A percentile compares a stretch with the other conserved stretches of the same genome.
Evolutionary conservation across 2,329 filamentous ascomycete genomes (phyloP).

Genomic region (Botrytis elliptica): DNA sequence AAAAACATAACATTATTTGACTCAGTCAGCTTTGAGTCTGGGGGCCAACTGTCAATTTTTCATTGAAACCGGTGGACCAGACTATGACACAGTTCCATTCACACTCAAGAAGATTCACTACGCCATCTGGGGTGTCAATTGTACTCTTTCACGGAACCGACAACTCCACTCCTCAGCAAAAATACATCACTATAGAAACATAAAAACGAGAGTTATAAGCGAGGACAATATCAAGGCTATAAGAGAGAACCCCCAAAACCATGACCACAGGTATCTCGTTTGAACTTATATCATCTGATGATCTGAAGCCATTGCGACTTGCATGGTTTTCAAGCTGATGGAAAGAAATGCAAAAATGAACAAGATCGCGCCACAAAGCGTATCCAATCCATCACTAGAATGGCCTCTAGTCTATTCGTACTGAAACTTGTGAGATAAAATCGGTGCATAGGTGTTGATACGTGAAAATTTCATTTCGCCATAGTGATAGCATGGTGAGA

Average conservation of each 20-base stretch:
- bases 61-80: neutral
- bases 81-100: neutral
- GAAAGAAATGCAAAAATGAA: neutral
- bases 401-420: neutral
- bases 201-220: neutral
- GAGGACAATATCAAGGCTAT: neutral
- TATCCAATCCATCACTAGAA: neutral
- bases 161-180: neutral
- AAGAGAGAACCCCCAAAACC: neutral
- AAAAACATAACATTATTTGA: neutral
- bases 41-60: neutral
- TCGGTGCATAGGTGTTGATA: neutral
- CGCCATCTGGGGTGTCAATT: neutral
- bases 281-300: neutral
- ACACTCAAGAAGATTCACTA: neutral
- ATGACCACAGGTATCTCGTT: neutral
- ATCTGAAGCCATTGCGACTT: neutral
- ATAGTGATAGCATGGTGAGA: no score
- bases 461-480: neutral
- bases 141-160: neutral
- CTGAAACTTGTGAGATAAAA: neutral
- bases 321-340: neutral
- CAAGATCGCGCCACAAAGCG: neutral
- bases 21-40: neutral
- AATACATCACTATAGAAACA: neutral